Evolutionary conservation across 2,329 filamentous ascomycete genomes (phyloP), one percentile per base, ranked within the genome.

Genomic region (Colletotrichum sp.): DNA sequence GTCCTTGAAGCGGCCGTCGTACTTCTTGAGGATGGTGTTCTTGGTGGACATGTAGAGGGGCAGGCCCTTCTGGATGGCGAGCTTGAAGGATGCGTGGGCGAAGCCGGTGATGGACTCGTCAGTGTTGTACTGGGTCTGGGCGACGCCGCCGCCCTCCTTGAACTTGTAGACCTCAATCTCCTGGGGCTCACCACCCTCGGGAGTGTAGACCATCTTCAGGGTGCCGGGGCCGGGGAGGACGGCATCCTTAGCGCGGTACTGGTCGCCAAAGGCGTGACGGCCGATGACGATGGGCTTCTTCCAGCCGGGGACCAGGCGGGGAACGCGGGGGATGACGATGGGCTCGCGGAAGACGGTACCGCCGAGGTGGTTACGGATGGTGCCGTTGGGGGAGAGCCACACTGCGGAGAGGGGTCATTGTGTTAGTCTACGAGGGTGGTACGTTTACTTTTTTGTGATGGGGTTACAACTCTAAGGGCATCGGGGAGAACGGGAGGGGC

Each of bases 11-110:
- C 95, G 92, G 69, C 97, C 97, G 84, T 99, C 97, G 88, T 99
- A 99, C 87, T 96, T 96, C 91, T 99, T 99, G 81, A 99, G 90
- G 82, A 99, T 99, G 81, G 97, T 99, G 91, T 99, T 99, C 94
- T 99, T 99, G 87, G 97, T 99, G 91, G 95, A 98, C 96, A 99
- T 98, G 90, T 99, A 99, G 82, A 99, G 90, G n/a, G 97, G 97
- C 80, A 98, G 89, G 78, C 90, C 90, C 92, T 98, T 97, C 86
- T 92, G 90, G 62, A 99, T 88, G 39, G 97, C 96, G 80, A 98
- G 92, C 93, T 98, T 98, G 93, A 99, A 99, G 80, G 93, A 96
- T 78, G 97, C 95, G 85, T 99, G 97, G 73, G 97, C 97, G 83
- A 99, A 99, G 77, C 97, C 97, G 71, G 90, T 89, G 86, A 99